Evolutionary conservation across 2,329 filamentous ascomycete genomes (phyloP), one percentile per base, ranked within the genome.

Genomic region (Metarhizium humberi): DNA sequence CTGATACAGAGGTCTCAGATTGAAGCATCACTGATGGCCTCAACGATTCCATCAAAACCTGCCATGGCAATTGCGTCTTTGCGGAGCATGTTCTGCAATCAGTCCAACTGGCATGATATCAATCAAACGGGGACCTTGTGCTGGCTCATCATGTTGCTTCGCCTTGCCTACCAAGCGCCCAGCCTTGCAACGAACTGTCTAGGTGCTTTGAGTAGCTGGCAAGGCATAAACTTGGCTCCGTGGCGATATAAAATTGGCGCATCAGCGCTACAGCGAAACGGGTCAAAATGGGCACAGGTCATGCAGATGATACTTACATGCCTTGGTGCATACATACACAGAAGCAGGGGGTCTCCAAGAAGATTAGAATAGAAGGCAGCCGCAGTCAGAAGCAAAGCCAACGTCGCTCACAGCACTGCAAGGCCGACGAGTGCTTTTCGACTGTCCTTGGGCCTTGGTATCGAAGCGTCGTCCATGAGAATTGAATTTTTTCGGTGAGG

Each of bases 231-330:
- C 8, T 18, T 6, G 6, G 2, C 16, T 18, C 18, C n/a, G 14
- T 3, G 3, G n/a, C 7, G 49, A 48, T 36, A 42, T 6, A 30
- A 46, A 43, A 56, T 47, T 40, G 30, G 45, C 38, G 51, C 55
- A 53, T 52, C 50, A 53, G 55, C 46, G 51, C 46, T 47, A 56
- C 29, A 30, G 43, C n/a, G 30, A 32, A 52, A 50, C 30, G 53
- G 40, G 42, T 20, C 30, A 20, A 42, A 47, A 42, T 47, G 30
- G 43, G 53, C 53, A 25, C 30, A 46, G 32, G 48, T 50, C 45
- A 55, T 55, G 54, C 51, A 51, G 11, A 56, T 53, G 55, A 42
- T 46, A 51, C 47, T 14, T 45, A 49, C 36, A 43, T 56, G 30
- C 32, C 38, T 16, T 14, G 38, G 11, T 40, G 14, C 11, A 13